Conservation (phyloP, 805 yeast genomes). For the Zygotorulaspora florentina region DNA sequence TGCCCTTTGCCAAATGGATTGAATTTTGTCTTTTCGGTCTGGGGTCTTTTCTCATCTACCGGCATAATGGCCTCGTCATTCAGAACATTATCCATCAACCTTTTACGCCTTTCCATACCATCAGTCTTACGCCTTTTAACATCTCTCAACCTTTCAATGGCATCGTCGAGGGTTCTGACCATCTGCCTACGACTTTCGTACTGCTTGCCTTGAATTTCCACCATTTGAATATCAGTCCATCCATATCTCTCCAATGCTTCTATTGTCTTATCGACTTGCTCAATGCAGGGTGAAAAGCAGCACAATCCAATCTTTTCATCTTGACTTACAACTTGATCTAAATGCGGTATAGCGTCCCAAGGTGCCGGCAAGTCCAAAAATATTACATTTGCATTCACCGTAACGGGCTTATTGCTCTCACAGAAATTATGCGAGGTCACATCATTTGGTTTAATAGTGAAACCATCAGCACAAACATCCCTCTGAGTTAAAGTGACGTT, state of each 20-base stretch:
- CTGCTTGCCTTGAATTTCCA: slow-evolving; percentile 76
- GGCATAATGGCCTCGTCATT: slow-evolving; percentile 26
- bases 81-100: slow-evolving; percentile 27
- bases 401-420: slow-evolving; percentile 27
- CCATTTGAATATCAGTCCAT: slow-evolving; percentile 87
- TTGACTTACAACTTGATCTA: slow-evolving; percentile 53
- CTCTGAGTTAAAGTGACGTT: slow-evolving; percentile 76
- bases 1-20: slow-evolving; percentile 93
- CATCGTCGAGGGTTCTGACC: slow-evolving; percentile 78
- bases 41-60: slow-evolving; percentile 27
- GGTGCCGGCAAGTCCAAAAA: slow-evolving; percentile 95
- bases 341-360: slow-evolving; percentile 87
- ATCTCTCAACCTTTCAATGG: slow-evolving; percentile 72
- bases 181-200: slow-evolving; percentile 90
- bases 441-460: slow-evolving; percentile 43
- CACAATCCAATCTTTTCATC: slow-evolving; percentile 65
- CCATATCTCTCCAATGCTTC: slow-evolving; percentile 68
- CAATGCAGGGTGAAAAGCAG: slow-evolving; percentile 97
- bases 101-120: slow-evolving; percentile 55
- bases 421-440: slow-evolving; percentile 23
- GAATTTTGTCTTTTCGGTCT: slow-evolving; percentile 49
- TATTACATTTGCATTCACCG: slow-evolving; percentile 54
- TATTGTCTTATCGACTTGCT: slow-evolving; percentile 88
- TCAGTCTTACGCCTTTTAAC: slow-evolving; percentile 67
- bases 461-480: slow-evolving; percentile 89